phyloP scores from a whole-genome alignment of 2,329 filamentous ascomycete species.

The Ophiostoma sp. region DNA sequence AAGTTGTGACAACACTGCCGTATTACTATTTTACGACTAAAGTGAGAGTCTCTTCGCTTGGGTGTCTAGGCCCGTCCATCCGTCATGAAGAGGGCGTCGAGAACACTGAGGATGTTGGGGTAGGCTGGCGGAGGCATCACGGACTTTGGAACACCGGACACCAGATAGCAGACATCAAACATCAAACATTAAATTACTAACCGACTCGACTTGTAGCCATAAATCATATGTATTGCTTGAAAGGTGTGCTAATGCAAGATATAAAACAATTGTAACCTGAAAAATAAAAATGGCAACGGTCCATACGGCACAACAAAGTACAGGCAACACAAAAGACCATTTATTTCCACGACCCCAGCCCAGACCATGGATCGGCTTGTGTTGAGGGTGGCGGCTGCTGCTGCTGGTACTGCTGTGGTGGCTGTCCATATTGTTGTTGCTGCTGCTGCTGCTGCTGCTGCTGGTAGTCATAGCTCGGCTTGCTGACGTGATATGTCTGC shows the following conservation, averaged over 20 bases:
- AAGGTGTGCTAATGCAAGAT: not conserved
- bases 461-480: conserved; percentile 33
- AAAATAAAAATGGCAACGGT: not conserved
- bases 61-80: too few relatives aligned
- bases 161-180: too few relatives aligned
- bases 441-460: conserved; percentile 38
- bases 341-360: conserved; percentile 49
- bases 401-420: conserved; percentile 33
- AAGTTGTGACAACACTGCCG: not conserved
- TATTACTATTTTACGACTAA: not conserved
- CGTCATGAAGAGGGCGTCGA: too few relatives aligned
- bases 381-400: conserved; percentile 40
- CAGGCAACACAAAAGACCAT: not conserved
- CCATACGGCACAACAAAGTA: not conserved
- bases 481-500: conserved; percentile 53
- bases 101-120: too few relatives aligned
- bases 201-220: not conserved
- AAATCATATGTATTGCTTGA: not conserved
- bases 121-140: too few relatives aligned
- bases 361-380: conserved; percentile 47
- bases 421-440: conserved; percentile 36
- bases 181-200: too few relatives aligned
- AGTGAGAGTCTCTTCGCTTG: not conserved
- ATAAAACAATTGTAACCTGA: not conserved
- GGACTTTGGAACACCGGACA: too few relatives aligned